Evolutionary conservation across 306 rosid genomes (phyloP).

Genomic region (Inga oerstediana): DNA sequence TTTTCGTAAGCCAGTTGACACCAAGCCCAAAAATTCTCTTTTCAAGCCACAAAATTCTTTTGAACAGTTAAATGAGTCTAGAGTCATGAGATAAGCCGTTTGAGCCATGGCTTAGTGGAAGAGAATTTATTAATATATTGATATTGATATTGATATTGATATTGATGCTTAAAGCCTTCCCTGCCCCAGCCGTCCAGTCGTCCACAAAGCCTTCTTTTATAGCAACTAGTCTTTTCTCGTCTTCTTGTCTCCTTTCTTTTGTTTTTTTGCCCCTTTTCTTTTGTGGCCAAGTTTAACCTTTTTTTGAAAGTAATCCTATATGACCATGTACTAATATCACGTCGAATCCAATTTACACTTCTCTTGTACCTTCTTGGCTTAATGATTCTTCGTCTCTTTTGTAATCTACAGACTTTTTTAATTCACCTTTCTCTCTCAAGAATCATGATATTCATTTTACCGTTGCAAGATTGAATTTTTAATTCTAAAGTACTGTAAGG

Average conservation of each 20-base stretch:
- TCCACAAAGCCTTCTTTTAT: not conserved
- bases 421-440: not conserved
- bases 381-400: no score
- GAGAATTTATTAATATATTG: no score
- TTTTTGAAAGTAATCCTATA: not conserved
- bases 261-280: not conserved
- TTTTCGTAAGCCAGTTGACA: no score
- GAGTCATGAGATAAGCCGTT: no score
- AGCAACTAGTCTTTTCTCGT: not conserved
- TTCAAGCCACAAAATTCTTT: no score
- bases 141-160: no score
- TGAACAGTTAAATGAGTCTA: no score
- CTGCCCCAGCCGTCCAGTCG: not conserved
- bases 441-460: not conserved
- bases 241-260: not conserved
- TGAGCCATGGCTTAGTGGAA: no score
- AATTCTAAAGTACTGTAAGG: not conserved
- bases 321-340: no score
- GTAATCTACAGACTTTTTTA: not conserved
- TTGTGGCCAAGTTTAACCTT: not conserved
- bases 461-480: not conserved
- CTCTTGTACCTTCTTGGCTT: not conserved
- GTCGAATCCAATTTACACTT: not conserved
- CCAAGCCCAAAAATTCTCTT: no score
- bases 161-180: not conserved